Evolutionary conservation across 202 grass and related monocot species (phyloP).

Genomic region (Schoenoplectus tabernaemontani): DNA sequence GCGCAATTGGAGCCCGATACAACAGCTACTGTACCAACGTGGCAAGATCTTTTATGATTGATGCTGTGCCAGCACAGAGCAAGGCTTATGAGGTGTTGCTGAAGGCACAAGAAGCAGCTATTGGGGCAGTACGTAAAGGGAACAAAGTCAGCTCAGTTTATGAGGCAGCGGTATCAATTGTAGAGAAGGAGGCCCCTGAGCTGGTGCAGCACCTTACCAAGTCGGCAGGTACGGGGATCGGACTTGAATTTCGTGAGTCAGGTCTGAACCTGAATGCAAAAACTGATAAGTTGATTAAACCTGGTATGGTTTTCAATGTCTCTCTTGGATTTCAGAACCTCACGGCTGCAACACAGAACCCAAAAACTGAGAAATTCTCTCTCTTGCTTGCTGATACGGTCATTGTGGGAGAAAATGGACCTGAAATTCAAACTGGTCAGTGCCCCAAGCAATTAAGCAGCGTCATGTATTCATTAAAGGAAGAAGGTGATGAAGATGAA

Average conservation of each 20-base stretch:
- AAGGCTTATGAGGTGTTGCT: slow-evolving; percentile 57
- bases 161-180: slow-evolving; percentile 33
- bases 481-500: slow-evolving; percentile 51
- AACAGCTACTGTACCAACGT: slow-evolving; percentile 73
- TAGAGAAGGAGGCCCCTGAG: slow-evolving; percentile 61
- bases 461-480: slow-evolving; percentile 67
- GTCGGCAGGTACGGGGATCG: slow-evolving; percentile 63
- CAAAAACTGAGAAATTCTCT: slow-evolving; percentile 64
- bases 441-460: slow-evolving; percentile 76
- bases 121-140: slow-evolving; percentile 38
- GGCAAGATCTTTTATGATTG: slow-evolving; percentile 63
- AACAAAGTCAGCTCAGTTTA: slow-evolving; percentile 51
- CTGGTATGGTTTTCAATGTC: slow-evolving; percentile 67
- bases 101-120: slow-evolving; percentile 66
- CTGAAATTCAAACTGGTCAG: slow-evolving; percentile 47
- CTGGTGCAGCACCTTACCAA: slow-evolving; percentile 50
- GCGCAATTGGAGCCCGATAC: slow-evolving; percentile 58
- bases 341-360: slow-evolving; percentile 39
- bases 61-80: slow-evolving; percentile 39
- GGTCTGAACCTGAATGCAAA: slow-evolving; percentile 67
- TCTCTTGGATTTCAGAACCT: slow-evolving; percentile 79
- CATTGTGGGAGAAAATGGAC: slow-evolving; percentile 46
- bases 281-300: slow-evolving; percentile 43
- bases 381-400: slow-evolving; percentile 65
- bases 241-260: slow-evolving; percentile 69